These are phyloP conservation scores for Amorphotheca resinae DNA, from an alignment of 495 filamentous ascomycete genomes.

Conservation along the genomic window DNA sequence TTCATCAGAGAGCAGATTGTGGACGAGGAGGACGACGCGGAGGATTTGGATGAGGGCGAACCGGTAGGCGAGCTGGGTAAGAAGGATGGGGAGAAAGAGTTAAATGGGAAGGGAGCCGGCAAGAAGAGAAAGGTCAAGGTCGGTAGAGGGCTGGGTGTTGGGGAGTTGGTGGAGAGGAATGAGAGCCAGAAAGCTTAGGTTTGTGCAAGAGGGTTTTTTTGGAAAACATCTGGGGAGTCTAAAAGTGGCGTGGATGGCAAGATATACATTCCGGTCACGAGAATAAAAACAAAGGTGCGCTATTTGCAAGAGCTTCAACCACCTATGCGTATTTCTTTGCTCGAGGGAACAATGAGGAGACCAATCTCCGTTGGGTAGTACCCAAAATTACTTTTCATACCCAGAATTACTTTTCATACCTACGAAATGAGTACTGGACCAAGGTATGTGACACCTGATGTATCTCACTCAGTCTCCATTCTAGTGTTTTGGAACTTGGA, in stretches of 20 bases:
- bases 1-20: constrained; percentile 41
- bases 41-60: constrained; percentile 24
- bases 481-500: too few species aligned
- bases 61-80: constrained; percentile 27
- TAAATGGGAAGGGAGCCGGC: constrained; percentile 7
- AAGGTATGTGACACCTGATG: too few species aligned
- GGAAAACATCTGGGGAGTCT: constrained; percentile 1
- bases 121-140: constrained; percentile 28
- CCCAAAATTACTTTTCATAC: too few species aligned
- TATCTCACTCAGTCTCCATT: too few species aligned
- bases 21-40: constrained; percentile 27
- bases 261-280: background rate
- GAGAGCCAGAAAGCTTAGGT: constrained; percentile 19
- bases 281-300: background rate
- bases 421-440: too few species aligned
- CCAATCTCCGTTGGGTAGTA: too few species aligned
- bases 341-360: too few species aligned
- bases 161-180: constrained; percentile 22
- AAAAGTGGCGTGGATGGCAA: background rate
- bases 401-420: too few species aligned
- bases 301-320: too few species aligned
- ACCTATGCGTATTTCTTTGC: too few species aligned
- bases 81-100: constrained; percentile 7
- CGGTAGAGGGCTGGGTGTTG: constrained; percentile 17
- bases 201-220: background rate